Evolutionary conservation across 2,329 filamentous ascomycete species (phyloP), one percentile per base, ranked within the genome.

Genomic region (Colletotrichum sp.): DNA sequence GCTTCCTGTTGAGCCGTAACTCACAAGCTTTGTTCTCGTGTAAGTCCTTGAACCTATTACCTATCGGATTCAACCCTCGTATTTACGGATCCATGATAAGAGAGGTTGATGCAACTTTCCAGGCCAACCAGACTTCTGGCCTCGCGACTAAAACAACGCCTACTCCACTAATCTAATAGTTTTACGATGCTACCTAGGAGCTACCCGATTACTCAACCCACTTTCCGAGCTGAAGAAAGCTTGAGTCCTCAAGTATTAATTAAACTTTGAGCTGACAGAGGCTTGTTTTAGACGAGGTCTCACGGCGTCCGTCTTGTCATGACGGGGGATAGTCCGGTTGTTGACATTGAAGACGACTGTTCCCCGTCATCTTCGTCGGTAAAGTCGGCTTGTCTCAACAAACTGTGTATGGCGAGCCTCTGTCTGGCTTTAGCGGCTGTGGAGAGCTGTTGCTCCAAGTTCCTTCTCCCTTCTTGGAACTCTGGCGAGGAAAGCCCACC

Each of bases 361-460:
- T 78, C 72, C n/a, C 67, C 68, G 68, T 79, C 79, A 26, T 81
- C 79, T 15, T 80, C 81, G 15, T 80, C 80, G 16, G 78, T 79
- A 68, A 83, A 82, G 10, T 78, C 76, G 9, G 79, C 80, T 44
- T 79, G 79, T 3, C 80, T 75, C 9, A 83, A 75, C 5, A 83
- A 77, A 49, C 82, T 83, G 63, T 83, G 82, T 12, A 83, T 79
- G 4, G 81, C 81, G 28, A 83, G 76, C 36, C 78, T 67, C 66
- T 81, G 76, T 32, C 80, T 71, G 10, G 76, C 76, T 13, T 75
- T 77, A 9, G 79, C 81, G 6, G 78, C 80, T 21, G 76, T 68
- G 8, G 79, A 80, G 5, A 80, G 74, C 30, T 78, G 69, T 24
- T 69, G 18, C 62, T 77, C 64, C 57, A 71, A n/a, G 26, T 57